phyloP scores from a whole-genome alignment of 2,329 filamentous ascomycete genomes.

The Stromatinia cepivora region DNA sequence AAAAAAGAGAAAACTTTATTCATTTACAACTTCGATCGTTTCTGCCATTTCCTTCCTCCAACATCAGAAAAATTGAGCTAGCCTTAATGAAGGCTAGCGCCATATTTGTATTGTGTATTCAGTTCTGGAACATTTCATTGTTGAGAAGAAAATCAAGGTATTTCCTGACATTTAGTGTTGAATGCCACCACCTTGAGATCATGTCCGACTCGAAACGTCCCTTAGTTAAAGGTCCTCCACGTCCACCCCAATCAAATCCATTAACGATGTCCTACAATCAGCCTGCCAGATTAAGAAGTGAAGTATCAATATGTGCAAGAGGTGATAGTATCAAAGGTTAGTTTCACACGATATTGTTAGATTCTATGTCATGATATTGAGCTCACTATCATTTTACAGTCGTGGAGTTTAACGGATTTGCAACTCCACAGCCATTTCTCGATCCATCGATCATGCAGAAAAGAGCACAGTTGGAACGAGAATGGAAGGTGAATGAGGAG shows the following conservation, averaged over 20 bases:
- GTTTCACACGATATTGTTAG: background rate
- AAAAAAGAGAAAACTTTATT: background rate
- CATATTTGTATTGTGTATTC: background rate
- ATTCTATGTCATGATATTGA: no score
- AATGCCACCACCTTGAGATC: background rate
- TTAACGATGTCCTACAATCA: slow-evolving; percentile 30
- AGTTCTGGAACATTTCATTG: no score
- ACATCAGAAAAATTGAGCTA: background rate
- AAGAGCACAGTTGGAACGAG: slow-evolving; percentile 27
- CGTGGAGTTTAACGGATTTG: slow-evolving; percentile 32
- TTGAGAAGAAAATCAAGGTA: background rate
- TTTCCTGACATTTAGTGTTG: no score
- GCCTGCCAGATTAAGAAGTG: slow-evolving; percentile 28
- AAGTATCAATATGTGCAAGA: slow-evolving; percentile 23
- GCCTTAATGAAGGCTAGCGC: background rate
- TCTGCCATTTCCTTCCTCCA: background rate
- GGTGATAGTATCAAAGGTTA: background rate
- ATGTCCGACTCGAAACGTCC: slow-evolving; percentile 20
- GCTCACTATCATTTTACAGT: slow-evolving; percentile 23
- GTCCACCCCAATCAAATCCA: slow-evolving; percentile 25
- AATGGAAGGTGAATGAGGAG: slow-evolving; percentile 29
- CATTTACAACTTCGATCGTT: background rate
- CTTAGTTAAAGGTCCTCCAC: slow-evolving; percentile 30
- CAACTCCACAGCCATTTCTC: slow-evolving; percentile 36
- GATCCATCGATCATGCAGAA: slow-evolving; percentile 34